These are phyloP conservation scores for Calonectria multiphialidica DNA, from an alignment of 2,329 filamentous ascomycete genomes.

Conservation along the genomic window DNA sequence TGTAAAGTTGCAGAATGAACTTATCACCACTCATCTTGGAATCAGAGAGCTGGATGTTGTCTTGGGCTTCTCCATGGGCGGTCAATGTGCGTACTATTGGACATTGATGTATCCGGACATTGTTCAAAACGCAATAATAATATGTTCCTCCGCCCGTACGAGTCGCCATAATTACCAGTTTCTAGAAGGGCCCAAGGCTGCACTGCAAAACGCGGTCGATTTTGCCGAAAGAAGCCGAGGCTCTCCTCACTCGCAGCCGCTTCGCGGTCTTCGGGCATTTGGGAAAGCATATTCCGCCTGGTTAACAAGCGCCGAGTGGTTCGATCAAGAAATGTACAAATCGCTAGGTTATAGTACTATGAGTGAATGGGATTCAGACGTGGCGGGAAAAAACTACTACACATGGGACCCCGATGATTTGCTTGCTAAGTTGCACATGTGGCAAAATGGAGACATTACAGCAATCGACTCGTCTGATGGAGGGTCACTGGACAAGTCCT, in stretches of 20 bases:
- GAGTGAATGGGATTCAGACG: conserved; percentile 49
- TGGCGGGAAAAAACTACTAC: conserved; percentile 47
- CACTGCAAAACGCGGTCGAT: conserved; percentile 54
- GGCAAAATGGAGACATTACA: conserved; percentile 56
- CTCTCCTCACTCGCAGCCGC: conserved; percentile 32
- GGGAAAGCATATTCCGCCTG: conserved; percentile 60
- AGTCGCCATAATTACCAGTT: conserved; percentile 61
- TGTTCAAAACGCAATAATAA: conserved; percentile 53
- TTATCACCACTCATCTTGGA: conserved; percentile 51
- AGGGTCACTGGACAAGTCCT: conserved; percentile 59
- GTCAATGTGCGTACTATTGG: conserved; percentile 62
- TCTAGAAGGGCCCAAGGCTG: conserved; percentile 58
- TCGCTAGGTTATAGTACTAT: conserved; percentile 50
- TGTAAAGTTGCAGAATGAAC: conserved; percentile 54
- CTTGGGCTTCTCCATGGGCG: conserved; percentile 63
- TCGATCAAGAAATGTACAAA: conserved; percentile 54
- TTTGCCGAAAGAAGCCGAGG: conserved; percentile 49
- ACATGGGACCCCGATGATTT: conserved; percentile 59
- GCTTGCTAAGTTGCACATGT: conserved; percentile 56
- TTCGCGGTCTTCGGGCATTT: conserved; percentile 55
- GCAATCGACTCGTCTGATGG: conserved; percentile 32
- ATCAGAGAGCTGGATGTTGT: conserved; percentile 53
- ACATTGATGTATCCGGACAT: conserved; percentile 56
- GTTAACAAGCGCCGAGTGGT: conserved; percentile 60
- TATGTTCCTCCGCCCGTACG: conserved; percentile 59